A percentile compares a stretch with the other conserved stretches of the same genome.
Conservation (phyloP, 2,329 filamentous ascomycete genomes). For the Botrytis hyacinthi region DNA sequence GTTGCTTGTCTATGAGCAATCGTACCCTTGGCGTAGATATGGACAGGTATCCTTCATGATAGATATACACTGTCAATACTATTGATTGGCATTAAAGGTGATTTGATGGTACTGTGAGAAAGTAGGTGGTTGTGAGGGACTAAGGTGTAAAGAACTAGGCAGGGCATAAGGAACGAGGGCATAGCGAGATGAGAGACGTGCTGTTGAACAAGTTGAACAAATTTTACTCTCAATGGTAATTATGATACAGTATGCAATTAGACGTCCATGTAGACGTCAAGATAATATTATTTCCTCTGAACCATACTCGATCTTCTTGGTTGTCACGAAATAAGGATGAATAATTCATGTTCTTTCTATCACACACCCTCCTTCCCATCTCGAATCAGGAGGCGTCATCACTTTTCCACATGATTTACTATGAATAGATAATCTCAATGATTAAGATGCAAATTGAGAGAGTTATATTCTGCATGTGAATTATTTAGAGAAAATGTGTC, state of each 20-base stretch:
- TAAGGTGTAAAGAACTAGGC: not conserved
- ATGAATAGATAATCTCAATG: not conserved
- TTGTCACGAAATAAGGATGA: not conserved
- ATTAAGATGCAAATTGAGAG: accelerated
- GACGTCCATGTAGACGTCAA: not conserved
- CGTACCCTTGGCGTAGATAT: not conserved
- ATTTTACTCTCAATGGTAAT: not conserved
- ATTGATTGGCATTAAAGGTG: not conserved
- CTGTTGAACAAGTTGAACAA: not conserved
- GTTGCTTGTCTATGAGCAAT: not conserved
- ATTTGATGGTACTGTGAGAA: not conserved
- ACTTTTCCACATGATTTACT: not conserved
- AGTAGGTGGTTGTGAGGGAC: too few species aligned
- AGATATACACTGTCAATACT: not conserved
- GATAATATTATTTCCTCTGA: not conserved
- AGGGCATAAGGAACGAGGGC: not conserved
- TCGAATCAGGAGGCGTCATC: not conserved
- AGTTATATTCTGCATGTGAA: not conserved
- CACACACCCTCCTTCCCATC: not conserved
- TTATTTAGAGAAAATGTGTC: not conserved
- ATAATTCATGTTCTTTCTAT: not conserved
- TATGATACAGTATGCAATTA: not conserved
- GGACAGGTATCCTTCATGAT: not conserved
- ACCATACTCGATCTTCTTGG: not conserved
- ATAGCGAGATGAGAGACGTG: not conserved